Base-by-base conservation (phyloP, 2,329 filamentous ascomycete genomes). In the Trichoderma sp. region DNA sequence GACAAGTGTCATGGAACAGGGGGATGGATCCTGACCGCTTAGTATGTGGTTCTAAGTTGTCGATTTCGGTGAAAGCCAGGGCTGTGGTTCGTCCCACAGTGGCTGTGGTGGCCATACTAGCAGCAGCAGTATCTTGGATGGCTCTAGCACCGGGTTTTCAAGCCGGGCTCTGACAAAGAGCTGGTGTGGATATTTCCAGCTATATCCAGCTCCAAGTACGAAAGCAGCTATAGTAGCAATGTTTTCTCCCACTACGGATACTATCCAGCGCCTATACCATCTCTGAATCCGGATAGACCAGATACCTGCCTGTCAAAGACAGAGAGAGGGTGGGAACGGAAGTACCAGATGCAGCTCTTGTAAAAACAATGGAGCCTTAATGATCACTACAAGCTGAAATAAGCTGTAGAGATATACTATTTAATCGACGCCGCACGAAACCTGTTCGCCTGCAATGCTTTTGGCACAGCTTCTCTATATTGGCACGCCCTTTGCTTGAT, bases 1-100 rank as follows among this genome's bases (percentile, higher is more conserved):
- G 76, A 78, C 77, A 79, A 79, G 74, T 79, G 78, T 80, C 77
- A 79, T 71, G 70, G 74, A 73, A 73, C 74, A 74, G 76, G 75
- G 73, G 73, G 68, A 75, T 49, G 63, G 51, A 66, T 74, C 72
- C 74, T 73, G 71, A 75, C 75, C 72, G 75, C 76, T 75, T 72
- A 71, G 71, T 58, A 59, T 72, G 70, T 72, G 71, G 72, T 70
- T 69, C 71, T 69, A 69, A 43, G 67, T 69, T 73, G 76, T 73
- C 74, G 75, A 74, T 76, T 75, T 79, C 79, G 79, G 79, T 81
- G 78, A 77, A 72, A 69, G 56, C 75, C 71, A 73, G 79, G 78
- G 73, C 70, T 73, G 37, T 77, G 75, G 74, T 80, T 79, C 73
- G 77, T 61, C 51, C 58, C 64, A 46, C 52, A 16, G 39, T 69